Base-by-base conservation (phyloP, 2,329 filamentous ascomycete genomes). In the Coniochaeta pulveracea region DNA sequence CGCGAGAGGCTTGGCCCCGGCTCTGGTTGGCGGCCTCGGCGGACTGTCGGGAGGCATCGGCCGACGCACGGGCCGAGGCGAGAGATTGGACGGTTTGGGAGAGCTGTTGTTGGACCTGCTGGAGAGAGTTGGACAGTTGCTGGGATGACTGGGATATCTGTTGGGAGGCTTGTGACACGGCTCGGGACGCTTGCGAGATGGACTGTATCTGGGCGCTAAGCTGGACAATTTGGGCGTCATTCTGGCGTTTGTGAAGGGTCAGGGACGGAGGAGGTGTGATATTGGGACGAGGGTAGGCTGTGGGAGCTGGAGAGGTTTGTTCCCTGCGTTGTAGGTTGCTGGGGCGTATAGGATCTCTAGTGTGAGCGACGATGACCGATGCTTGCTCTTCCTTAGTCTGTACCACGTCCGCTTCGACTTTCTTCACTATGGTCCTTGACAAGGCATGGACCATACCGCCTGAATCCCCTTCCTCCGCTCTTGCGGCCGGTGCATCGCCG, bases 81-180 rank as follows among this genome's bases (percentile, higher is more conserved):
- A 48, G 38, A 24, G 33, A 28, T 9, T 40, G 38, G 24, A 44
- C 36, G 1, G 43, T 48, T 27, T 48, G 43, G 26, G 35, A 37
- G 19, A 48, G 40, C 9, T 40, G 50, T 21, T 53, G 44, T 4
- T 41, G 43, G 3, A 45, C 47, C 35, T 53, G 50, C 11, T 42
- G 37, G 17, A 47, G 39, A n/a, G 42, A 52, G 37, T 54, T 47
- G 19, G 43, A 44, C 27, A 55, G 44, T 30, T 49, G 54, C 38
- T 47, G 45, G 21, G 43, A 47, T 17, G 47, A 48, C 37, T 55
- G 52, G 12, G 47, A 49, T 14, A 56, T 42, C 33, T 54, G 50
- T 31, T 54, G 51, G 23, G 47, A 50, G 2, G 50, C 49, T 34
- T 54, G 52, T 33, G 46, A 49, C 35, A 53, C 48, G 2, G 38